Evolutionary conservation across 208 protist species (phyloP).

Genomic region (Novymonas esmeraldas): DNA sequence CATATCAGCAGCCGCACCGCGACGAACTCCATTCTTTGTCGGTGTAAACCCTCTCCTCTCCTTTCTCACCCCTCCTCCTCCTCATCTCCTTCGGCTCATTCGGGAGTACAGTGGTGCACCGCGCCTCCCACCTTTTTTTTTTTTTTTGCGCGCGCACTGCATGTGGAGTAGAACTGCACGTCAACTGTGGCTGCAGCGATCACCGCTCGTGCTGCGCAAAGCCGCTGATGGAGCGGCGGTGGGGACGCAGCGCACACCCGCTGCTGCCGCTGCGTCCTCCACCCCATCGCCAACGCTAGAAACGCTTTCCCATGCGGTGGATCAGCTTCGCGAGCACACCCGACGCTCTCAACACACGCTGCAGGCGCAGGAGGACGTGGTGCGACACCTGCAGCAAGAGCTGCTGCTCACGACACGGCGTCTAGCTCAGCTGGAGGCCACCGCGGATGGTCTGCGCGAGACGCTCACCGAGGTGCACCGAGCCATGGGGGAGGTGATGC

Average conservation of each 20-base stretch:
- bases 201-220: constrained; percentile 7
- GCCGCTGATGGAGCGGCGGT: neutral
- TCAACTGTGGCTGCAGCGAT: neutral
- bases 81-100: too few species aligned
- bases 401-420: constrained; percentile 52
- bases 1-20: too few species aligned
- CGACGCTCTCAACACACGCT: constrained; percentile 27
- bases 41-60: too few species aligned
- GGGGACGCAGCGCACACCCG: neutral
- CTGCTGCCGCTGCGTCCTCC: neutral
- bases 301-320: constrained; percentile 13
- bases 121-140: too few species aligned
- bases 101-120: too few species aligned
- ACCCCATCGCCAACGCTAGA: neutral
- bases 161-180: constrained; percentile 17
- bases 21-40: neutral
- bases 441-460: constrained; percentile 33
- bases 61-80: too few species aligned
- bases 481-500: constrained; percentile 48
- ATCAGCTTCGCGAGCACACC: constrained; percentile 28
- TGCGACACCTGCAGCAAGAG: constrained; percentile 48
- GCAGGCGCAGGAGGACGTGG: constrained; percentile 26
- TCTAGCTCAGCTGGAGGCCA: constrained; percentile 45
- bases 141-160: neutral
- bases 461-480: constrained; percentile 44